Evolutionary conservation across 2,329 filamentous ascomycete species (phyloP), one percentile per base, ranked within the genome.

Genomic region (Fusarium metavorans): DNA sequence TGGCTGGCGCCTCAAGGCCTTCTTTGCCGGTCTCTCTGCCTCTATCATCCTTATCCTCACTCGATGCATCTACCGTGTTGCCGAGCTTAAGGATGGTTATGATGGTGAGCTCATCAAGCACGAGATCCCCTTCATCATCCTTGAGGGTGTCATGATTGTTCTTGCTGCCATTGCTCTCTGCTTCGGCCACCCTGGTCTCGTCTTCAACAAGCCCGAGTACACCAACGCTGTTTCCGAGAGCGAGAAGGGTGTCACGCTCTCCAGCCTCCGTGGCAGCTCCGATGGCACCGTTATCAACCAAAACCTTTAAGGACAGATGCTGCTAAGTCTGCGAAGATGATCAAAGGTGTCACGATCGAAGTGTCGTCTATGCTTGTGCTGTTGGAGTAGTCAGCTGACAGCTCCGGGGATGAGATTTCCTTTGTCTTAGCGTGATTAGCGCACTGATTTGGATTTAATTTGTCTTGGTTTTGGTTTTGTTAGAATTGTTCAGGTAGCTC

Each of bases 61-160:
- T 27, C 86, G 92, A 52, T 92, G 89, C 76, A 86, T 88, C 61
- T 93, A 90, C 81, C 88, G 92, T 68, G 89, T 93, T 39, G 89
- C 88, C 6, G 92, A 94, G 85, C 83, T 94, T 63, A 88, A 86
- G 70, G 87, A 91, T 37, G 92, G 92, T 5, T 94, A 91, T 84
- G 45, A 78, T 27, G 90, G 90, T 1, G 78, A 83, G 2, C 80
- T 92, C 71, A 89, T 92, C 64, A 81, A 81, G 66, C 82, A 90
- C 43, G 84, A 91, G 81, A 75, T 80, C 1, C 81, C 87, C 6
- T 90, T 91, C 71, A 88, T 90, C 70, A 83, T 82, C 1, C 82
- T 91, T 4, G 89, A 91, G 83, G 87, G 87, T 43, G 69, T 78
- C 16, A 66, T 84, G 14, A 81, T 86, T 20, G 78, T 82, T 16